Conservation (phyloP, 495 filamentous ascomycete genomes). For the Penicillium steckii region DNA sequence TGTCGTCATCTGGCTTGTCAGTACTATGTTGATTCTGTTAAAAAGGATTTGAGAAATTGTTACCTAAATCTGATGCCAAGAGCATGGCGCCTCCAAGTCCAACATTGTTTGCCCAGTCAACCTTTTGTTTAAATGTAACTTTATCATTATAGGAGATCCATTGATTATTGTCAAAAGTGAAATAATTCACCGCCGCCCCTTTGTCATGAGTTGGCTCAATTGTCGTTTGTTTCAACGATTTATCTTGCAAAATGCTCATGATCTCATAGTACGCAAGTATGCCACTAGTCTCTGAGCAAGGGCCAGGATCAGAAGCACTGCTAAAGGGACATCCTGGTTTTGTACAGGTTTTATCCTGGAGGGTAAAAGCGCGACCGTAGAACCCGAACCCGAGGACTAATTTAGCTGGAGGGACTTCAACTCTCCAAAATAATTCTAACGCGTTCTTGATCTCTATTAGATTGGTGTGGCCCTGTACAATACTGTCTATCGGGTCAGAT, state of each 20-base stretch:
- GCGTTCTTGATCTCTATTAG: constrained; percentile 36
- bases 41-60: too few species aligned
- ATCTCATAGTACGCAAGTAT: constrained; percentile 41
- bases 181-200: constrained; percentile 29
- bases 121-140: constrained; percentile 41
- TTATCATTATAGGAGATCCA: constrained; percentile 50
- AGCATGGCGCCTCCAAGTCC: constrained; percentile 23
- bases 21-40: too few species aligned
- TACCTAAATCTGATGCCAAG: too few species aligned
- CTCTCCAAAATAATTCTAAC: constrained; percentile 34
- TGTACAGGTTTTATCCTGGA: neutral
- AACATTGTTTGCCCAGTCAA: constrained; percentile 32
- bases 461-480: constrained; percentile 29
- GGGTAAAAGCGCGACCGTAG: constrained; percentile 36
- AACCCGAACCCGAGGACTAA: constrained; percentile 40
- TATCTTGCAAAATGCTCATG: too few species aligned
- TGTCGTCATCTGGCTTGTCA: too few species aligned
- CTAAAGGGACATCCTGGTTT: neutral
- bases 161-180: constrained; percentile 37
- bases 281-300: constrained; percentile 15
- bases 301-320: constrained; percentile 5
- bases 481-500: constrained; percentile 11
- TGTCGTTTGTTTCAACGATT: neutral
- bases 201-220: constrained; percentile 5
- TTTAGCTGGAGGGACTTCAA: constrained; percentile 27